Evolutionary conservation across 768 basidiomycete species (phyloP).

Genomic region (Termitomyces sp.): DNA sequence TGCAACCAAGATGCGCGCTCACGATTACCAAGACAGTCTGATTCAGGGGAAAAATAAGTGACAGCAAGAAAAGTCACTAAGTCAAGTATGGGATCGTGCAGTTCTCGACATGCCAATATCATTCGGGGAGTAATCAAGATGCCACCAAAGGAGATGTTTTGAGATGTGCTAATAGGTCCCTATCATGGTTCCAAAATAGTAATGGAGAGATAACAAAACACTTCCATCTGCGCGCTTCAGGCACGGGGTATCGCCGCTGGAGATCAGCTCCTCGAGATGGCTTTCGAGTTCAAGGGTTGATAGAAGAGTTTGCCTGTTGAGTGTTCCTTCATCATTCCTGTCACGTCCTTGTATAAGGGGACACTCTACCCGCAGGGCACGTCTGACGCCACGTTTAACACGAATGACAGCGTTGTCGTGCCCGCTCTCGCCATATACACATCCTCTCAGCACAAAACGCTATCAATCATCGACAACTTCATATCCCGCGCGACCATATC

Average conservation of each 20-base stretch:
- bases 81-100: conserved; percentile 54
- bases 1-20: conserved; percentile 67
- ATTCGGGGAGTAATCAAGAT: conserved; percentile 68
- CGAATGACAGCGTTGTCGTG: conserved; percentile 69
- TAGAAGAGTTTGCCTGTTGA: conserved; percentile 59
- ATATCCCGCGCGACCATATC: conserved; percentile 49
- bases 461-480: conserved; percentile 63
- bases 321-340: conserved; percentile 43
- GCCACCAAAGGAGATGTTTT: conserved; percentile 57
- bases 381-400: conserved; percentile 67
- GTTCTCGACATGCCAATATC: conserved; percentile 71
- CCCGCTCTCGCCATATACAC: conserved; percentile 87
- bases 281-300: conserved; percentile 64
- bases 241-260: conserved; percentile 43
- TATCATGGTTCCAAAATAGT: conserved; percentile 70
- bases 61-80: conserved; percentile 70
- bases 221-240: conserved; percentile 44
- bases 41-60: conserved; percentile 80
- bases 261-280: conserved; percentile 42
- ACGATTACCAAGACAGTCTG: conserved; percentile 57
- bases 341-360: conserved; percentile 62
- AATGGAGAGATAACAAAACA: conserved; percentile 76
- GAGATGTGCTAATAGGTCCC: conserved; percentile 42
- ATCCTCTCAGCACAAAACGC: conserved; percentile 63
- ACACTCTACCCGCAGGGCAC: conserved; percentile 74